A percentile compares a stretch with the other conserved stretches of the same genome.
Conservation (phyloP, 805 yeast genomes). For the Myxozyma kluyveri region DNA sequence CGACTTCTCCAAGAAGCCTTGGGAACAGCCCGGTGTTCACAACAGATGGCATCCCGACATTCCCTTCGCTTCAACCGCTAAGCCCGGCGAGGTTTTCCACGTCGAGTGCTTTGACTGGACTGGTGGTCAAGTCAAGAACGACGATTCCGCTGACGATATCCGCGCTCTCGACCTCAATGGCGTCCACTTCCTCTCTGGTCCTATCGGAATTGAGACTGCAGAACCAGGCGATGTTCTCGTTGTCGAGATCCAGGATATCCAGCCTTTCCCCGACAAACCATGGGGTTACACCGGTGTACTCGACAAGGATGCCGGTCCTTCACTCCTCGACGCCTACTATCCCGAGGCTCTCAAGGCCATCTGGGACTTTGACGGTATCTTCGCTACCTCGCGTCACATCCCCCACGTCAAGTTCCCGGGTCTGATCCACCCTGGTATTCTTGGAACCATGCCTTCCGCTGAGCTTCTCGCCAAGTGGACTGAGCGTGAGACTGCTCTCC, state of each 20-base stretch:
- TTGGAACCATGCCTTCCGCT: conserved; percentile 50
- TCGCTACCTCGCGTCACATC: conserved; percentile 50
- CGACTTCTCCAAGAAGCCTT: conserved; percentile 46
- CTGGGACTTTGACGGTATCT: conserved; percentile 52
- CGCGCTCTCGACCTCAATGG: conserved; percentile 45
- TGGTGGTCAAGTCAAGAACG: conserved; percentile 50
- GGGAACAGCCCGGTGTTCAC: conserved; percentile 48
- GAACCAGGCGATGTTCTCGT: conserved; percentile 48
- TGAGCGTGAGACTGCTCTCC: conserved; percentile 43
- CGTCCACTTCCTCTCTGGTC: conserved; percentile 53
- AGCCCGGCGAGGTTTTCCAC: conserved; percentile 47
- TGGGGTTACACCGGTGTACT: conserved; percentile 55
- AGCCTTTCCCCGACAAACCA: conserved; percentile 51
- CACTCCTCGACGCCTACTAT: conserved; percentile 48
- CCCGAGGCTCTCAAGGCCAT: conserved; percentile 53
- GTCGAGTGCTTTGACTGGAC: conserved; percentile 56
- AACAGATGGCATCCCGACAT: conserved; percentile 56
- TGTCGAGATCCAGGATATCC: conserved; percentile 52
- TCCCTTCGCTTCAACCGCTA: conserved; percentile 40
- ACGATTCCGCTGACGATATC: conserved; percentile 50
- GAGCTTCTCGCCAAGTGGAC: conserved; percentile 49
- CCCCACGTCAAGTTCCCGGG: conserved; percentile 53
- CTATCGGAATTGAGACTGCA: conserved; percentile 46
- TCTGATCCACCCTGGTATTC: conserved; percentile 51
- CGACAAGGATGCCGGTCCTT: conserved; percentile 50